phyloP scores from a whole-genome alignment of 106 monocot species.

The Allium sativum region DNA sequence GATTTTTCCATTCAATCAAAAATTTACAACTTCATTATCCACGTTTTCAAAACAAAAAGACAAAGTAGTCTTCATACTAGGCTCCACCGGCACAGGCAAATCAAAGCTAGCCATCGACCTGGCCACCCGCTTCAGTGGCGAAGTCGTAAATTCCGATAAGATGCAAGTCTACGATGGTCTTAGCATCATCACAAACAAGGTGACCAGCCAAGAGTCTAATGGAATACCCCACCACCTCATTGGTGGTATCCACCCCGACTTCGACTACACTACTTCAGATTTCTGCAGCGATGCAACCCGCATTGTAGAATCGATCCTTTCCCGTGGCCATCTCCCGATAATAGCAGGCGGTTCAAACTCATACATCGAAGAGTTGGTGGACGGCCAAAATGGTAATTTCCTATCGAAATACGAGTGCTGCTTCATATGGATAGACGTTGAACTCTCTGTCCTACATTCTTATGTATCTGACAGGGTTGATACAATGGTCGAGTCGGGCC shows the following conservation, averaged over 20 bases:
- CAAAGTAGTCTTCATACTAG: constrained; percentile 25
- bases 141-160: constrained; percentile 69
- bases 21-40: background rate
- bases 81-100: constrained; percentile 58
- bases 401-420: constrained; percentile 29
- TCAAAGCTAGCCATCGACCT: constrained; percentile 49
- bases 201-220: constrained; percentile 33
- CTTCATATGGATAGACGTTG: constrained; percentile 62
- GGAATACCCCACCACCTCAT: constrained; percentile 60
- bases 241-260: constrained; percentile 34
- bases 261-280: constrained; percentile 35
- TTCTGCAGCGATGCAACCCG: constrained; percentile 19
- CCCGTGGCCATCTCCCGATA: constrained; percentile 32
- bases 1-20: background rate
- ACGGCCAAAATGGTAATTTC: constrained; percentile 22
- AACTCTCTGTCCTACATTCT: constrained; percentile 10
- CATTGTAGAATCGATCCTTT: constrained; percentile 7
- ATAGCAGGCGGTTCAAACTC: constrained; percentile 69
- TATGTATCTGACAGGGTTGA: constrained; percentile 31
- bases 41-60: background rate
- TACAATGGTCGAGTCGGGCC: constrained; percentile 24
- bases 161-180: constrained; percentile 71
- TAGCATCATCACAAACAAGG: constrained; percentile 48
- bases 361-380: constrained; percentile 44
- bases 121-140: constrained; percentile 30